Conservation (phyloP, 2,329 filamentous ascomycete species). For the Phyllosticta paracitricarpa region DNA sequence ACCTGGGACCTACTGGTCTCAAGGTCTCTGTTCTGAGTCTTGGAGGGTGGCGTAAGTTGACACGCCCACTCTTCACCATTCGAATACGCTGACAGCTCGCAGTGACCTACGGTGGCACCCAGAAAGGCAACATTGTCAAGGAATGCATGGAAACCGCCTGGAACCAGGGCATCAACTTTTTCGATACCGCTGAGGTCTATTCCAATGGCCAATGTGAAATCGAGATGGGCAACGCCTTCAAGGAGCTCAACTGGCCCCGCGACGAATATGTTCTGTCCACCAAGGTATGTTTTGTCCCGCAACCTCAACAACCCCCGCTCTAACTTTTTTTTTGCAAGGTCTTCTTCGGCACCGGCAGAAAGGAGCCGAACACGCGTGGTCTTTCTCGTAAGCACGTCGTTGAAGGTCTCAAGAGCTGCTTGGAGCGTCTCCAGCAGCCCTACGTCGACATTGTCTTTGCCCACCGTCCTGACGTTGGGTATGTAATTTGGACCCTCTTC, state of each 20-base stretch:
- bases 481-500: constrained; percentile 6
- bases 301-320: background rate
- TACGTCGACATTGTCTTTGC: constrained; percentile 59
- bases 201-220: constrained; percentile 52
- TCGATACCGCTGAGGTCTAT: constrained; percentile 44
- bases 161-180: constrained; percentile 42
- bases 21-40: constrained; percentile 44
- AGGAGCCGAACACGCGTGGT: constrained; percentile 47
- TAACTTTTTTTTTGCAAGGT: constrained; percentile 23
- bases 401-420: constrained; percentile 49
- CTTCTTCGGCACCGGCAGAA: constrained; percentile 47
- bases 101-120: constrained; percentile 39
- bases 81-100: constrained; percentile 2
- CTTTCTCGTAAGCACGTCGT: constrained; percentile 35
- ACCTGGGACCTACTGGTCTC: constrained; percentile 37
- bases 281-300: constrained; percentile 13
- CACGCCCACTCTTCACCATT: constrained; percentile 1
- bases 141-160: constrained; percentile 41
- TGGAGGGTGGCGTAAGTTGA: constrained; percentile 27
- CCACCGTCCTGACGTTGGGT: constrained; percentile 47
- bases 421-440: constrained; percentile 51
- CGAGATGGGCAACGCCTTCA: constrained; percentile 44
- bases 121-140: constrained; percentile 41
- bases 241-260: constrained; percentile 39
- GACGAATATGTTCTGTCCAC: constrained; percentile 34